These are phyloP conservation scores for Termitomyces sp. DNA, from an alignment of 768 basidiomycete genomes.

Conservation along the genomic window DNA sequence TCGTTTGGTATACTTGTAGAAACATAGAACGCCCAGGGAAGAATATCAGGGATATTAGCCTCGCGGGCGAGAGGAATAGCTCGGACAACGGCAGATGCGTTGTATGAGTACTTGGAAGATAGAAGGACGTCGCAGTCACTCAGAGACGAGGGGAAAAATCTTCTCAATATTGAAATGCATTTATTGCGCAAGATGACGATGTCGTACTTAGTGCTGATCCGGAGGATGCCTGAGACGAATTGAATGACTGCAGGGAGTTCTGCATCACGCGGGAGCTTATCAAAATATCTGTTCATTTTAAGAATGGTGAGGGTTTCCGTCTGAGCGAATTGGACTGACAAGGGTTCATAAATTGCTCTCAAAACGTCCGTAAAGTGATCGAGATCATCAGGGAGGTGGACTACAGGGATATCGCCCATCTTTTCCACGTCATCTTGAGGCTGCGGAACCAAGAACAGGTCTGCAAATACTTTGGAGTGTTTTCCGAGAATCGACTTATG, in stretches of 20 bases:
- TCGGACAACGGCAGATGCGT: constrained; percentile 29
- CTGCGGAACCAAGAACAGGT: constrained; percentile 20
- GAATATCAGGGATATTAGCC: constrained; percentile 32
- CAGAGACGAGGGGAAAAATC: constrained; percentile 35
- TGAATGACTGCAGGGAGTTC: constrained; percentile 28
- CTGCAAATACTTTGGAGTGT: constrained; percentile 33
- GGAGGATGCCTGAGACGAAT: constrained; percentile 35
- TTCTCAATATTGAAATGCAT: constrained; percentile 30
- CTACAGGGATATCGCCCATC: constrained; percentile 29
- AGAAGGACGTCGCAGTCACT: constrained; percentile 32
- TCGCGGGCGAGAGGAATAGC: constrained; percentile 36
- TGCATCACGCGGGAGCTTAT: constrained; percentile 26
- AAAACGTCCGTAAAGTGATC: constrained; percentile 29
- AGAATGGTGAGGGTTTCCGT: neutral
- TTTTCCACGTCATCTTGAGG: constrained; percentile 20
- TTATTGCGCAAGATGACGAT: constrained; percentile 31
- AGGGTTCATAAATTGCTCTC: constrained; percentile 28
- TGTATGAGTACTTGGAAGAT: constrained; percentile 27
- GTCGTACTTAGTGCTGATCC: constrained; percentile 39
- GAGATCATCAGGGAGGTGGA: constrained; percentile 24
- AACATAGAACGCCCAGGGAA: constrained; percentile 42
- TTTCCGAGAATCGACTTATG: constrained; percentile 32
- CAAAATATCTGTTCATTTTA: constrained; percentile 27
- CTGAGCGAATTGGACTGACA: neutral
- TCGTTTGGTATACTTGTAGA: constrained; percentile 31